Evolutionary conservation across 495 filamentous ascomycete species (phyloP), one percentile per base, ranked within the genome.

Genomic region (Parathielavia hyrcaniae): DNA sequence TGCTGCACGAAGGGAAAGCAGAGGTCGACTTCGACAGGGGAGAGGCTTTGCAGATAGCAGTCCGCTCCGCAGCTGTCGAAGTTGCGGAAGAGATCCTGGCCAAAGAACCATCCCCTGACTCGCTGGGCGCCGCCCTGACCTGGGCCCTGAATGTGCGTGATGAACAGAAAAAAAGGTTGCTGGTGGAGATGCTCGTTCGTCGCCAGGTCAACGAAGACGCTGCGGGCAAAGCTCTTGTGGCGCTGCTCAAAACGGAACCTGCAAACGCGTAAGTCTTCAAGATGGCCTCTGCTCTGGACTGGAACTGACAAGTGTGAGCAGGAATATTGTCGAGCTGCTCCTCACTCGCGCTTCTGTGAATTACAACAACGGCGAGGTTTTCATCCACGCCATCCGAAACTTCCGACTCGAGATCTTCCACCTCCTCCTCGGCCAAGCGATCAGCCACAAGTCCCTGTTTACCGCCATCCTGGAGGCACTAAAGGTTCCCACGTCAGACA

Each of bases 1-100:
- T 77, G 3, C 67, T 77, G 14, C 57, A 72, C 39, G 62, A 77
- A 19, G 73, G 73, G 5, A 69, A 64, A n/a, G 73, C 73, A 16
- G 75, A 77, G 50, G 63, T 77, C 7, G 66, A 77, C 50, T 54
- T 70, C 23, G 63, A 64, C 16, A 58, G 60, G 11, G 75, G 73
- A 1, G 59, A 68, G 47, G 67, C 71, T 17, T 59, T 77, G 9
- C 69, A 74, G 41, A 52, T 71, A 43, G 74, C 73, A 3, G 69
- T 70, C 3, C 57, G 67, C 10, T 54, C 67, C 9, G 48, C 63
- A 0, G 69, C 67, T 36, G 45, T 57, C 0, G 71, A 71, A 16
- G 44, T 77, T 17, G 58, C 67, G 7, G 69, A 69, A 46, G 65
- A 69, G 44, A 71, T 69, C 35, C 39, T 75, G 12, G 53, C 56